Conservation (phyloP, 257 asterid genomes). For the Petunia secreta region DNA sequence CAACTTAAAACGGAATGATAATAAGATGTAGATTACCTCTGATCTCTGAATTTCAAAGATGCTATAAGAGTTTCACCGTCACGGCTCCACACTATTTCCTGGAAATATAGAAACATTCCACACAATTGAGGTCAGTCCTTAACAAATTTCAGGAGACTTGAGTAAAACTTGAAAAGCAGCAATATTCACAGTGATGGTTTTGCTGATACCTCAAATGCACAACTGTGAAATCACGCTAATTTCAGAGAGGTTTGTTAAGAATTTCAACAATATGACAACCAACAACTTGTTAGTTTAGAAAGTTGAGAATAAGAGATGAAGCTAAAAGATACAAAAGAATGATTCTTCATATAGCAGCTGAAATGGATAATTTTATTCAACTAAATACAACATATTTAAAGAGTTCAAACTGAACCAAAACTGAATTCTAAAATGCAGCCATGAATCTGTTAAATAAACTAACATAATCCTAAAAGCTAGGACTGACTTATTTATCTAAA, state of each 20-base stretch:
- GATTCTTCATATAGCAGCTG: too few species aligned
- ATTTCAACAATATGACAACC: background rate
- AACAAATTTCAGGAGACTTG: background rate
- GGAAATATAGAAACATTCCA: slow-evolving; percentile 23
- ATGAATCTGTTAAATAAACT: too few species aligned
- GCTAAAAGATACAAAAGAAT: too few species aligned
- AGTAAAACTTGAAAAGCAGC: background rate
- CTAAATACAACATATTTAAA: too few species aligned
- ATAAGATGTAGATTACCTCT: slow-evolving; percentile 55
- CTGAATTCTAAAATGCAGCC: too few species aligned
- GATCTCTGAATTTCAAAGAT: slow-evolving; percentile 87
- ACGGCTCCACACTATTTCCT: slow-evolving; percentile 98
- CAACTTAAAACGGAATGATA: background rate
- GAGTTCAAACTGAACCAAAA: too few species aligned
- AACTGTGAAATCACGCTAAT: background rate
- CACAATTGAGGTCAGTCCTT: slow-evolving; percentile 22
- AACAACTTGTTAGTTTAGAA: too few species aligned
- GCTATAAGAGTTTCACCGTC: slow-evolving; percentile 74
- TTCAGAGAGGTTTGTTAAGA: background rate
- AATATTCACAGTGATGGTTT: background rate
- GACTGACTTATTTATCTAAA: too few species aligned
- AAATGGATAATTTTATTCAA: too few species aligned
- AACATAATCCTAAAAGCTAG: too few species aligned
- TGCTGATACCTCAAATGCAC: slow-evolving; percentile 1
- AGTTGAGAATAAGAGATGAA: too few species aligned